Evolutionary conservation across 305 asterid species (phyloP), one percentile per base, ranked within the genome.

Genomic region (Vinca major): DNA sequence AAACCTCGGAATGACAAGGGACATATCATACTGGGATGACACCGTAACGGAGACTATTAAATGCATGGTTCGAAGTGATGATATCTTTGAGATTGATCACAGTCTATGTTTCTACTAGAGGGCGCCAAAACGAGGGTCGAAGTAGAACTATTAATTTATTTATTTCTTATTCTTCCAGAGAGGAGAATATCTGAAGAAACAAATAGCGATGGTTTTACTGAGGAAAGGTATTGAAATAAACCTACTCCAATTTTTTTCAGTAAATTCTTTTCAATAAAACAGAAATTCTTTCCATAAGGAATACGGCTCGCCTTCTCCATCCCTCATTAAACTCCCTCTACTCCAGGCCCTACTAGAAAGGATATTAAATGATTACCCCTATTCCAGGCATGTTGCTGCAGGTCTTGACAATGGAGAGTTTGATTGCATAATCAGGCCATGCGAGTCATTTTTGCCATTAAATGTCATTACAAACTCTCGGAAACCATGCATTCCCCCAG

Each of bases 271-370:
- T 43, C 33, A 45, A 60, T 47, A 49, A 51, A 16, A 60, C 49
- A 4, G n/a, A 48, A 57, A 47, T 48, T 3, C 21, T 37, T 13
- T n/a, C 55, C 11, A 14, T 21, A 50, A 17, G 9, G 11, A n/a
- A 7, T 50, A 60, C 13, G 16, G 33, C 13, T 7, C 19, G 2
- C 26, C 17, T 37, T 68, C 72, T 14, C 51, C 40, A 17, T 9
- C 63, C 26, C 56, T 57, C 4, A 11, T 69, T 57, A 43, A 55
- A 58, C 48, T 33, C 58, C 58, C 43, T 58, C 40, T 19, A 55
- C 62, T 16, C 40, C 62, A 16, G 20, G 39, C n/a, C 37, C 47
- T 60, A 69, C 10, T 16, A 47, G 26, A 45, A 58, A 67, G 44
- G 13, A 54, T 13, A 5, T 37, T 63, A 21, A 50, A 19, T 9